Percentiles rank a stretch among this genome's conserved stretches.
Conservation (phyloP, 1,284 basidiomycete genomes). For the Cryptococcus sp. region DNA sequence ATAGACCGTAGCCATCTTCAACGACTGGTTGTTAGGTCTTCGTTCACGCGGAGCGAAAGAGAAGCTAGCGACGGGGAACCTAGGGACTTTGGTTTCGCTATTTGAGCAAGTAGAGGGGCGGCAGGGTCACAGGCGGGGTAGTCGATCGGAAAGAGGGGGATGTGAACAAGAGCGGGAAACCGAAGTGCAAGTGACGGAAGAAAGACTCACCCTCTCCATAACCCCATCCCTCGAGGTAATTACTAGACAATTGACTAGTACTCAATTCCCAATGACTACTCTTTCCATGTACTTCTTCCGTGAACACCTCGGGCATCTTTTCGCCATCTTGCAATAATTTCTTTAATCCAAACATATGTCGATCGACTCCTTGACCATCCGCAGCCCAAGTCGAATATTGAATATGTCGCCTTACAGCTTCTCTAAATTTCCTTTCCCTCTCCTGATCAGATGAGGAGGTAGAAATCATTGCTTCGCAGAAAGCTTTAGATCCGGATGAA, state of each 20-base stretch:
- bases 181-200: background rate
- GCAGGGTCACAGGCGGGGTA: no score
- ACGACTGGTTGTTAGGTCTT: conserved; percentile 57
- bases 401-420: conserved; percentile 75
- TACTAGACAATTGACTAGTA: conserved; percentile 80
- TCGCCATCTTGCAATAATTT: conserved; percentile 74
- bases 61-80: background rate
- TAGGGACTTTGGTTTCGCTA: no score
- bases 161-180: background rate
- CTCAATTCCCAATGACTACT: conserved; percentile 88
- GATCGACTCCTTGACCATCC: conserved; percentile 90
- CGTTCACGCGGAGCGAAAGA: conserved; percentile 3
- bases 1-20: conserved; percentile 86
- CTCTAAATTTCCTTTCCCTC: conserved; percentile 67
- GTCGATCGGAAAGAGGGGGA: no score
- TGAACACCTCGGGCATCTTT: conserved; percentile 70
- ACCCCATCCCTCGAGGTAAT: conserved; percentile 90
- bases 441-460: conserved; percentile 55
- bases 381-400: conserved; percentile 87
- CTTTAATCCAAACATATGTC: conserved; percentile 92
- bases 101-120: no score
- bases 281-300: conserved; percentile 66
- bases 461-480: conserved; percentile 83
- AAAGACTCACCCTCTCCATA: conserved; percentile 78
- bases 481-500: conserved; percentile 76